A percentile compares a stretch with the other conserved stretches of the same genome.
These are phyloP conservation scores for Parmelia sp. DNA, from an alignment of 495 filamentous ascomycete genomes.

Conservation along the genomic window DNA sequence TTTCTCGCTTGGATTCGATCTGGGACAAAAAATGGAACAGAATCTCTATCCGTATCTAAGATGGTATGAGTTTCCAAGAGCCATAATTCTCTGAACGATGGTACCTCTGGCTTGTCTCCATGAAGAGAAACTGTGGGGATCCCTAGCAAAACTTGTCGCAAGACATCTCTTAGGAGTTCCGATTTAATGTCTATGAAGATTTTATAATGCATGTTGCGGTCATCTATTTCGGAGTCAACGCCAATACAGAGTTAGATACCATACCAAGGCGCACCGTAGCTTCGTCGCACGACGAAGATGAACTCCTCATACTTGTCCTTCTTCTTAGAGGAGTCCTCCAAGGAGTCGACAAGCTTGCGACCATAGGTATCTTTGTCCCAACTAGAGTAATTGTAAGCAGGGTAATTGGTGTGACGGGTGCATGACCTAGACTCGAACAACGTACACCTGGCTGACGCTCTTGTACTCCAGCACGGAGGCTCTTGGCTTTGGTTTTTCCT, in stretches of 20 bases:
- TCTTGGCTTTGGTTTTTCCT: constrained; percentile 8
- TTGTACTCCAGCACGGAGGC: constrained; percentile 15
- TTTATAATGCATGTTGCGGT: constrained; percentile 23
- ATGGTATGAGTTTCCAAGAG: not conserved
- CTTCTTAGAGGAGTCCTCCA: constrained; percentile 14
- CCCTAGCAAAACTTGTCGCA: constrained; percentile 29
- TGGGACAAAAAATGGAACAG: constrained; percentile 35
- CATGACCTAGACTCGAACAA: not conserved
- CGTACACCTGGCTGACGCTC: constrained; percentile 16
- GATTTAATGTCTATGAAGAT: constrained; percentile 27
- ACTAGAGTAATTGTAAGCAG: not conserved
- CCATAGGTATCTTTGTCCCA: constrained; percentile 17
- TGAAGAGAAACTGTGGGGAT: constrained; percentile 33
- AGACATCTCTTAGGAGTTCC: constrained; percentile 29
- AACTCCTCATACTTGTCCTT: constrained; percentile 15
- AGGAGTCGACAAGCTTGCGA: constrained; percentile 15
- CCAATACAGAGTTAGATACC: not conserved
- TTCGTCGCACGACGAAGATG: constrained; percentile 12
- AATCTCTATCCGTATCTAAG: constrained; percentile 21
- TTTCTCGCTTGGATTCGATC: constrained; percentile 24
- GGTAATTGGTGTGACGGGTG: not conserved
- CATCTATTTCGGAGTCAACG: constrained; percentile 1
- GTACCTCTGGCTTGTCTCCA: constrained; percentile 27
- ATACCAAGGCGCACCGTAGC: constrained; percentile 6
- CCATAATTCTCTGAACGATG: not conserved